Percentiles rank a stretch among this genome's conserved stretches.
Conservation (phyloP, 2,329 filamentous ascomycete species). For the Pseudogymnoascus sp. region DNA sequence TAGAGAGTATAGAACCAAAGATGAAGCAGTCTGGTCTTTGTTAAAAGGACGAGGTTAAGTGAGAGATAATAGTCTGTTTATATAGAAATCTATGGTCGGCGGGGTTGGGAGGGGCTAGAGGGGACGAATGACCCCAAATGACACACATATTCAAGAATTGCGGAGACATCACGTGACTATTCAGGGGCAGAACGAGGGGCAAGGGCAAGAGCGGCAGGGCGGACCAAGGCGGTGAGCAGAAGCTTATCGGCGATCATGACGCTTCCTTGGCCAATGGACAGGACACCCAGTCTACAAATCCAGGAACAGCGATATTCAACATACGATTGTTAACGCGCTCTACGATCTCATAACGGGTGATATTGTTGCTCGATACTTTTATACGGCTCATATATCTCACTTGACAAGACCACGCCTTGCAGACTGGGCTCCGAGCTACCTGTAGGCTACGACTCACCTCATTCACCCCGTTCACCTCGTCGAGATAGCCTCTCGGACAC, state of each 20-base stretch:
- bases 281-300: background rate
- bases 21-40: background rate
- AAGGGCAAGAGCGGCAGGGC: background rate
- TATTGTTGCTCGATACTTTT: background rate
- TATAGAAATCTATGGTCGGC: background rate
- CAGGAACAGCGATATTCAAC: conserved; percentile 2
- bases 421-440: background rate
- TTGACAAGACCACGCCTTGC: background rate
- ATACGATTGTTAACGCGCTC: background rate
- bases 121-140: conserved; percentile 6
- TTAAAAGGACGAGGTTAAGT: background rate
- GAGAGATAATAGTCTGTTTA: background rate
- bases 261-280: background rate
- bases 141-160: background rate
- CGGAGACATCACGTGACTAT: background rate
- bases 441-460: background rate
- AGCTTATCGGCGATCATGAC: conserved; percentile 4
- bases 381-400: background rate
- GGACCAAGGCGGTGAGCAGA: background rate
- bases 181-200: conserved; percentile 7
- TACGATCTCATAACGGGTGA: background rate
- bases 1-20: background rate
- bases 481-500: background rate
- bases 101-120: conserved; percentile 1
- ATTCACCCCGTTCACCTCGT: background rate